Evolutionary conservation across 495 filamentous ascomycete genomes (phyloP).

Genomic region (Neurospora sp.): DNA sequence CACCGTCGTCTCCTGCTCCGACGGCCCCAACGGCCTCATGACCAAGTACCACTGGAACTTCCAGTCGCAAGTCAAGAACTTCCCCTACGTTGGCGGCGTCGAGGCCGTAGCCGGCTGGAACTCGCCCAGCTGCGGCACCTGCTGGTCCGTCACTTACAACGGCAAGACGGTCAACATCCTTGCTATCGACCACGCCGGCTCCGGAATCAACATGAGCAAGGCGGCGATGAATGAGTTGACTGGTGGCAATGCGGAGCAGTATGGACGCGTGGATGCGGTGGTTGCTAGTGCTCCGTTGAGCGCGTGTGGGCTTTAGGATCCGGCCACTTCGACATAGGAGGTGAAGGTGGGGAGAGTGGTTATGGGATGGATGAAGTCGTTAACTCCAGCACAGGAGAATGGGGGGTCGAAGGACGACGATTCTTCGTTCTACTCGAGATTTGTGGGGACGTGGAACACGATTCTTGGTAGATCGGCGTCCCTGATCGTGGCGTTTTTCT

Average conservation of each 20-base stretch:
- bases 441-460: neutral
- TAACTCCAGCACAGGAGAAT: neutral
- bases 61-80: slow-evolving; percentile 40
- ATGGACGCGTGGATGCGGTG: slow-evolving; percentile 48
- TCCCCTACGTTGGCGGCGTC: slow-evolving; percentile 54
- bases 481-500: neutral
- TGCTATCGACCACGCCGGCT: slow-evolving; percentile 52
- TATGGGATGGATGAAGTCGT: neutral
- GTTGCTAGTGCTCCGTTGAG: slow-evolving; percentile 16
- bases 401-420: neutral
- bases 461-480: neutral
- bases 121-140: slow-evolving; percentile 53
- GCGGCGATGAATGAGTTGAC: slow-evolving; percentile 60
- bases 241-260: slow-evolving; percentile 35
- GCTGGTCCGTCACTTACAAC: slow-evolving; percentile 53
- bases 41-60: slow-evolving; percentile 38
- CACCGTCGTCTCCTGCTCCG: slow-evolving; percentile 42
- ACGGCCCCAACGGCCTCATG: slow-evolving; percentile 49
- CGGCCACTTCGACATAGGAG: neutral
- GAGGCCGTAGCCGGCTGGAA: slow-evolving; percentile 51
- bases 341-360: neutral
- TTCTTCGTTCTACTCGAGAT: neutral
- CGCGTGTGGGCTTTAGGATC: slow-evolving; percentile 13
- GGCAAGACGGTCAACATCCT: slow-evolving; percentile 52
- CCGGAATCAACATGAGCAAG: slow-evolving; percentile 56